Conservation (phyloP, 495 filamentous ascomycete genomes). For the Emericellopsis terricola region DNA sequence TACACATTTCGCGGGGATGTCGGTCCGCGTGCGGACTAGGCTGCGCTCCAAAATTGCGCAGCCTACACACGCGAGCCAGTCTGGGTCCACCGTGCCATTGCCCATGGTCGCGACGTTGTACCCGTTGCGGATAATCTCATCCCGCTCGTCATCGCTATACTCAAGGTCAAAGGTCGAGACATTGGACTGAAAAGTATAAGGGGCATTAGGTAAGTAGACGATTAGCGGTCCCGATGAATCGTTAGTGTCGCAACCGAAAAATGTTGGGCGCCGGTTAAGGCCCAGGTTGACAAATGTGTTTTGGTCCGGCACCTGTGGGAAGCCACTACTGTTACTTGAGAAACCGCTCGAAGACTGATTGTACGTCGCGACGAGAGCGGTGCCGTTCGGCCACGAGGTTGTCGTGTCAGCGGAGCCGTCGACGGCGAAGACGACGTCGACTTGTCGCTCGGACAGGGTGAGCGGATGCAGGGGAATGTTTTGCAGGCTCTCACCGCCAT, state of each 20-base stretch:
- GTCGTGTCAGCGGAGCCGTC: conserved; percentile 71
- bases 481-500: conserved; percentile 74
- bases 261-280: conserved; percentile 70
- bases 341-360: conserved; percentile 31
- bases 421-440: conserved; percentile 86
- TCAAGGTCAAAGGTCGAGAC: conserved; percentile 48
- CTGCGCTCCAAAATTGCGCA: conserved; percentile 67
- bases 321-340: conserved; percentile 16
- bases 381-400: conserved; percentile 72
- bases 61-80: conserved; percentile 68
- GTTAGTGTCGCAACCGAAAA: conserved; percentile 62
- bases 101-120: conserved; percentile 66
- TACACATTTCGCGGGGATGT: conserved; percentile 46
- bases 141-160: conserved; percentile 45
- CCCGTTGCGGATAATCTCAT: conserved; percentile 69
- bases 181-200: conserved; percentile 59
- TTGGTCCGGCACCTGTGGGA: conserved; percentile 64
- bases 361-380: conserved; percentile 67
- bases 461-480: conserved; percentile 79
- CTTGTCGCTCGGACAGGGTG: conserved; percentile 56
- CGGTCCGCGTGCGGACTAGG: conserved; percentile 44
- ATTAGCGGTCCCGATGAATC: conserved; percentile 42
- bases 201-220: conserved; percentile 77
- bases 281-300: conserved; percentile 80
- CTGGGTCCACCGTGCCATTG: conserved; percentile 50